These are phyloP conservation scores for Dictyostelium discoideum DNA, from an alignment of 78 protist genomes.

Conservation along the genomic window DNA sequence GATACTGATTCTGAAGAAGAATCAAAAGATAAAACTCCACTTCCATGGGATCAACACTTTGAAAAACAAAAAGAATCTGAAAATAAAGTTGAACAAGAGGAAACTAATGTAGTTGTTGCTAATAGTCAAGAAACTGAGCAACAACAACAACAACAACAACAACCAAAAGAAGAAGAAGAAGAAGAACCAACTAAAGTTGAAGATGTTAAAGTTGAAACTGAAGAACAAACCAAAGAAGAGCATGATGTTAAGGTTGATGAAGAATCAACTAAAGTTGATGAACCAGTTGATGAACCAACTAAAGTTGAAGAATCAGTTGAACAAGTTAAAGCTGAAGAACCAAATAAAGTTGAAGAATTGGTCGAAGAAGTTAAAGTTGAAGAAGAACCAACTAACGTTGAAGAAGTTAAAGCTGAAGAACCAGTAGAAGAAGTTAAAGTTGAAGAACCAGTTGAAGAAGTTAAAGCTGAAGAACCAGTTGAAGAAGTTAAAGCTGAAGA, in stretches of 20 bases:
- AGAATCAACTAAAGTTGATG: not conserved
- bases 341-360: not conserved
- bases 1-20: slow-evolving; percentile 3
- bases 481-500: not conserved
- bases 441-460: not conserved
- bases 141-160: not conserved
- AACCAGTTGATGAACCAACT: not conserved
- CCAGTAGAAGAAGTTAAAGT: not conserved
- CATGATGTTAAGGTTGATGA: not conserved
- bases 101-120: not conserved
- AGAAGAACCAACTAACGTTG: not conserved
- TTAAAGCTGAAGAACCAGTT: not conserved
- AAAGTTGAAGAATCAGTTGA: not conserved
- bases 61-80: not conserved
- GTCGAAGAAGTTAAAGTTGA: not conserved
- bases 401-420: too few relatives aligned
- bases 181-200: not conserved
- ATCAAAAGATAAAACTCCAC: too few relatives aligned
- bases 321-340: not conserved
- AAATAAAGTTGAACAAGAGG: not conserved
- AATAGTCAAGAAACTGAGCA: not conserved
- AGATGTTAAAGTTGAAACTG: not conserved
- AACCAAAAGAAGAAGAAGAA: not conserved
- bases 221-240: not conserved
- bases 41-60: not conserved